A percentile compares a stretch with the other conserved stretches of the same genome.
phyloP scores from a whole-genome alignment of 2,329 filamentous ascomycete genomes.

The Sporothrix mexicana region DNA sequence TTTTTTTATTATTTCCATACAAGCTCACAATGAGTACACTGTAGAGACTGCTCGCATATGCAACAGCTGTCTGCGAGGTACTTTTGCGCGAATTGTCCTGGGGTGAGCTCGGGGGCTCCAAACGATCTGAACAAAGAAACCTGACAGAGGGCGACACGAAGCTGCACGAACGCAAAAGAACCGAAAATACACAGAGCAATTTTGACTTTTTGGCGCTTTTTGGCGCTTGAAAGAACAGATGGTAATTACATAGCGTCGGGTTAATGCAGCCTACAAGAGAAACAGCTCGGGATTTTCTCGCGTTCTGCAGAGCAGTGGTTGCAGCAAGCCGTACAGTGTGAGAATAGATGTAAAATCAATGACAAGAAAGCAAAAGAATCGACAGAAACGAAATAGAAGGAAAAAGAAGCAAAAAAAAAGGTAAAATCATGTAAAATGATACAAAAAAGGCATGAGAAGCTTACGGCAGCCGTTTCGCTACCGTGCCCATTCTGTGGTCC shows the following conservation, averaged over 20 bases:
- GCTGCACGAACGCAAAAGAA: too few relatives aligned
- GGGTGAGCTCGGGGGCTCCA: neutral
- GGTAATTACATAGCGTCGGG: neutral
- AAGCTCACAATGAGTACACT: too few relatives aligned
- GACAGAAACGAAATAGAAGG: neutral
- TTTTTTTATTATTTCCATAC: neutral
- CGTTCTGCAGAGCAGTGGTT: neutral
- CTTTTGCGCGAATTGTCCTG: neutral
- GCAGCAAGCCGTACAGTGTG: neutral
- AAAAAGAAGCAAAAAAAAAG: neutral
- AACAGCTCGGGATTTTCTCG: conserved; percentile 10
- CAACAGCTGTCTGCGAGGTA: neutral
- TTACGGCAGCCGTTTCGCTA: neutral
- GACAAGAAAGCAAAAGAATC: too few relatives aligned
- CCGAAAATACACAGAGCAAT: neutral
- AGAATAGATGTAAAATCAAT: neutral
- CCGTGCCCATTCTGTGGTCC: neutral
- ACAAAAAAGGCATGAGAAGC: neutral
- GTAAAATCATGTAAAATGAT: neutral
- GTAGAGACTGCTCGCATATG: too few relatives aligned
- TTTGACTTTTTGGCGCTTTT: too few relatives aligned
- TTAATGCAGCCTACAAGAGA: neutral
- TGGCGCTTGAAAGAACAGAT: neutral
- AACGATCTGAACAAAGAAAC: neutral
- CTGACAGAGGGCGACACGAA: too few relatives aligned